phyloP scores from a whole-genome alignment of 495 filamentous ascomycete genomes.

The Bacidia gigantensis region DNA sequence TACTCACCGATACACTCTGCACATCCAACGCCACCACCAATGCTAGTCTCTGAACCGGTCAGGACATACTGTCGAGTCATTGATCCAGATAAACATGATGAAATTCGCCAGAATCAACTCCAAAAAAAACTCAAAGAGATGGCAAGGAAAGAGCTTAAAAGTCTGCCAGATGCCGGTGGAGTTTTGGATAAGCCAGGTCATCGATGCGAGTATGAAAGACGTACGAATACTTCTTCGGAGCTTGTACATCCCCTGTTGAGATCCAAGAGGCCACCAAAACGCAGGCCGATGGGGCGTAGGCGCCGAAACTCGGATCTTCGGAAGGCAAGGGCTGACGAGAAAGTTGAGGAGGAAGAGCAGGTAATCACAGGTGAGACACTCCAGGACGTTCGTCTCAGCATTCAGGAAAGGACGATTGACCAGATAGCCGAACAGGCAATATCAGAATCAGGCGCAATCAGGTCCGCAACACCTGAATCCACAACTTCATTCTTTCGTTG shows the following conservation, averaged over 20 bases:
- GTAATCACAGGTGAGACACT: background rate
- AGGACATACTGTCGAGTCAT: background rate
- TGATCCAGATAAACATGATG: background rate
- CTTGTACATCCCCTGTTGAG: background rate
- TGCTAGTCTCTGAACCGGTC: background rate
- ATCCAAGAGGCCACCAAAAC: background rate
- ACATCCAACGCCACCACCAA: background rate
- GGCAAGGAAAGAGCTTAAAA: background rate
- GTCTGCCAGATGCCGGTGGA: background rate
- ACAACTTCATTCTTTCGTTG: too few relatives aligned
- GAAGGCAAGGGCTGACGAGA: background rate
- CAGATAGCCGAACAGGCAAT: background rate
- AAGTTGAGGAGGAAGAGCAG: background rate
- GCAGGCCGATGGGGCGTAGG: background rate
- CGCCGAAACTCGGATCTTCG: background rate
- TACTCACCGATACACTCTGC: background rate
- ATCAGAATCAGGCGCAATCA: background rate
- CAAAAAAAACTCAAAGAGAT: background rate
- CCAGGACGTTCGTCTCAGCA: background rate
- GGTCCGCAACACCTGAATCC: background rate
- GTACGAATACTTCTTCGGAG: background rate
- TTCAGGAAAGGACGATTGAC: slow-evolving; percentile 1
- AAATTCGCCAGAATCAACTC: background rate
- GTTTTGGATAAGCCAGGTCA: background rate
- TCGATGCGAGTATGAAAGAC: too few relatives aligned